A percentile compares a stretch with the other conserved stretches of the same genome.
These are phyloP conservation scores for Mycosphaerella arachidis DNA, from an alignment of 2,329 filamentous ascomycete species.

Conservation along the genomic window DNA sequence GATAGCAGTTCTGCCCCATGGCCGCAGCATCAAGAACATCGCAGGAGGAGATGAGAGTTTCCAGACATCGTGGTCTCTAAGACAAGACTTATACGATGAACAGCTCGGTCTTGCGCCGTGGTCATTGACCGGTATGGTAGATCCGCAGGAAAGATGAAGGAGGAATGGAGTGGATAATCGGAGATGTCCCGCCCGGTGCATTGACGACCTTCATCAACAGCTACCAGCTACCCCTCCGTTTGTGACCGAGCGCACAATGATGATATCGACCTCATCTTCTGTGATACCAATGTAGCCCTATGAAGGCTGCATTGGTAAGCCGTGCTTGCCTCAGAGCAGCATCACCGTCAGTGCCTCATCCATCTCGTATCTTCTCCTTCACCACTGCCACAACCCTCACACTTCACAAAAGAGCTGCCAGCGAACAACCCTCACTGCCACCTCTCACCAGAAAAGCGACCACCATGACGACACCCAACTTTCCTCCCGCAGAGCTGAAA, in stretches of 20 bases:
- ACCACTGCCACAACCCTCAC: neutral
- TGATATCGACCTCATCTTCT: neutral
- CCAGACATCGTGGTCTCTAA: no score
- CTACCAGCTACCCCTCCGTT: neutral
- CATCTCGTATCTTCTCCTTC: neutral
- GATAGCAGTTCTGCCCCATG: neutral
- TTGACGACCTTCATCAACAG: no score
- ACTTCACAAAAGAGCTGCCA: no score
- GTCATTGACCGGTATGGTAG: no score
- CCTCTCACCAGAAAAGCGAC: conserved; percentile 9
- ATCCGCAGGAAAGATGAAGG: no score
- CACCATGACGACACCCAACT: conserved; percentile 21
- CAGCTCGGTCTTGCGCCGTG: no score
- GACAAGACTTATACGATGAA: no score
- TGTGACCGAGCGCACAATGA: neutral
- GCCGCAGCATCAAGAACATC: neutral
- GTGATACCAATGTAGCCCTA: neutral
- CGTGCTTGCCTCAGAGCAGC: neutral
- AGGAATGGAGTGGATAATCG: no score
- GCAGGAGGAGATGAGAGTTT: no score
- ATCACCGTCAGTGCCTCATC: neutral
- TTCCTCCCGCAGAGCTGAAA: conserved; percentile 41
- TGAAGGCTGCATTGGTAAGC: neutral
- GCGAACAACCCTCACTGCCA: neutral
- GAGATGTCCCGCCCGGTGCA: no score